Evolutionary conservation across 1,284 basidiomycete genomes (phyloP), one percentile per base, ranked within the genome.

Genomic region (Boletus mariae): DNA sequence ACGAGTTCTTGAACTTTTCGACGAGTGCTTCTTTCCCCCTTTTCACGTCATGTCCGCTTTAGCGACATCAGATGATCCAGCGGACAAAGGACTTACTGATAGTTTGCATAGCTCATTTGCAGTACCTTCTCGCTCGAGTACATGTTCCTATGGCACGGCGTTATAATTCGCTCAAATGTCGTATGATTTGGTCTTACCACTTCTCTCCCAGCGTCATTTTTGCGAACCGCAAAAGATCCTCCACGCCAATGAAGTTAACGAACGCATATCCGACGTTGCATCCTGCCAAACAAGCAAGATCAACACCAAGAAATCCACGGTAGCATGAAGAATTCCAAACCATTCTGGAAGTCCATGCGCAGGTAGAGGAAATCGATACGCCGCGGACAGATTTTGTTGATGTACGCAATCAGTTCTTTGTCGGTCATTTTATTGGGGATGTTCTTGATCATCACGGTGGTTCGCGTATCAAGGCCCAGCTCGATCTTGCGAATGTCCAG

Each of bases 361-460:
- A 94, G 70, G 71, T 94, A 94, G 59, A 94, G 74, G 66, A 94
- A 93, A 69, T 93, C 91, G 56, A 90, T 86, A 54, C 76, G 78
- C 48, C 85, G 75, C 20, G 81, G 80, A 62, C 84, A 83, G 23
- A 90, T 86, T 53, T 79, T 77, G 38, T 74, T 77, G 59, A 92
- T 90, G 64, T 83, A 91, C 38, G 69, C 69, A 61, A 85, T 76
- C 59, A 93, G 69, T 59, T 92, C 88, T 62, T 75, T 77, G 68
- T 91, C 87, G 51, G 78, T 86, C 87, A 93, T 89, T 71, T 92
- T 92, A 71, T 92, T 93, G 2, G 90, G 90, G 43, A 94, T 88
- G 63, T 94, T 94, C 72, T 92, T 90, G 58, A 90, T 84, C 90
- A 92, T 92, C 46, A 90, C 82, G 11, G 90, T 92, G 23, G 90